Conservation (phyloP, 1,284 basidiomycete species). For the Inonotus hispidus region DNA sequence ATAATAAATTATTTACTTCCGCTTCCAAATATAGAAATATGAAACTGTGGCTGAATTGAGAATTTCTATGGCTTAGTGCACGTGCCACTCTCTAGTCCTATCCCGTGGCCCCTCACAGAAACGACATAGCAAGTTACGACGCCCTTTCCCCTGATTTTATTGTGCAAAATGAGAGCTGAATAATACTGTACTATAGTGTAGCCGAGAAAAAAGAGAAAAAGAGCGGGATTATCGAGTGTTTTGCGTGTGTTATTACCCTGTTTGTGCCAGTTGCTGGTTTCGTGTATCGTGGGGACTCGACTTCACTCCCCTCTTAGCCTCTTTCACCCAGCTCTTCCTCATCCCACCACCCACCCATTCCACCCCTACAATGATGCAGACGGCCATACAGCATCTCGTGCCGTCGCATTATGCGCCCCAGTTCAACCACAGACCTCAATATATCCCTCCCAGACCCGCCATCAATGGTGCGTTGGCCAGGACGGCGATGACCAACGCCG, state of each 20-base stretch:
- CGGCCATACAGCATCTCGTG: slow-evolving; percentile 56
- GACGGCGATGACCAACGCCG: slow-evolving; percentile 26
- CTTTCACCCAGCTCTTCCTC: slow-evolving; percentile 28
- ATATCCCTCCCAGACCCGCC: slow-evolving; percentile 34
- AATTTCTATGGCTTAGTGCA: neutral
- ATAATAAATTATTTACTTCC: neutral
- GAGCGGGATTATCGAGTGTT: neutral
- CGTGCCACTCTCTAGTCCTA: neutral
- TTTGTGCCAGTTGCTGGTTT: neutral
- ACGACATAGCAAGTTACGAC: too few species aligned
- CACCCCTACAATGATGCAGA: slow-evolving; percentile 46
- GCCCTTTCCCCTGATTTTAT: too few species aligned
- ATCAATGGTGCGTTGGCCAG: slow-evolving; percentile 24
- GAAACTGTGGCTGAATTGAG: too few species aligned
- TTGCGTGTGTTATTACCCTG: neutral
- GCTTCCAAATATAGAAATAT: neutral
- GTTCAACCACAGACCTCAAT: slow-evolving; percentile 2
- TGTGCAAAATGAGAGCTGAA: too few species aligned
- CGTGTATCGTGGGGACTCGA: slow-evolving; percentile 1
- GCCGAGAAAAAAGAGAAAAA: neutral
- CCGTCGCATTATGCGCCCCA: slow-evolving; percentile 37
- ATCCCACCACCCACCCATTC: slow-evolving; percentile 34
- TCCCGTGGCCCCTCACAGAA: neutral
- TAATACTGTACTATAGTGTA: neutral
- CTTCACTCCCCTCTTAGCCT: neutral